Conservation (phyloP, 2,329 filamentous ascomycete species). For the Monosporascus sp. region DNA sequence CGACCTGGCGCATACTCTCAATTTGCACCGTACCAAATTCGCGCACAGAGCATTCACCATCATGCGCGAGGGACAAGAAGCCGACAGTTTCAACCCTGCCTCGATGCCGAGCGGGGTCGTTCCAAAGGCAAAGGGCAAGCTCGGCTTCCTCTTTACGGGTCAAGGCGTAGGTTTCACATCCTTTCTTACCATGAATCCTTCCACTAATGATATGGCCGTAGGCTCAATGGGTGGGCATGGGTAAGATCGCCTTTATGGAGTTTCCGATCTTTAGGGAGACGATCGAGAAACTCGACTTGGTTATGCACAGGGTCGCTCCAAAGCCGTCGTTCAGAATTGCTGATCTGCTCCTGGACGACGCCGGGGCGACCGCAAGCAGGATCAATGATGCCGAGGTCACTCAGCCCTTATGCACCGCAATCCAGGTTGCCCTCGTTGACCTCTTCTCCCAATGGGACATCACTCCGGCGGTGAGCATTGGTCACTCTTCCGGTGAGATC, state of each 20-base stretch:
- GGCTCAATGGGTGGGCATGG: conserved; percentile 6
- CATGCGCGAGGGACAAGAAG: background rate
- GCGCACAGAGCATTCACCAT: conserved; percentile 2
- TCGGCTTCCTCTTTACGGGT: conserved; percentile 5
- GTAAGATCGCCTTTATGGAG: background rate
- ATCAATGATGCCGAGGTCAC: conserved; percentile 17
- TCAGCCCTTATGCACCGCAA: conserved; percentile 37
- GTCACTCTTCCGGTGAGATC: conserved; percentile 37
- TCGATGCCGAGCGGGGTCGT: background rate
- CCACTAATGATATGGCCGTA: background rate
- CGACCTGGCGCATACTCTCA: conserved; percentile 5
- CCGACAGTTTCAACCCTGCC: background rate
- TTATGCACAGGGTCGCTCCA: conserved; percentile 2
- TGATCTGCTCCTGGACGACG: conserved; percentile 5
- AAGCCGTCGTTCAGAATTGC: conserved; percentile 8
- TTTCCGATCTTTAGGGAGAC: conserved; percentile 1
- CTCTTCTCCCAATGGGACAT: conserved; percentile 31
- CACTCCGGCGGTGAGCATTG: conserved; percentile 25
- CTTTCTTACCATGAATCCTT: background rate
- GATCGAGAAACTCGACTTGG: conserved; percentile 9
- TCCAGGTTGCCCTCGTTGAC: conserved; percentile 38
- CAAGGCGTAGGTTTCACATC: conserved; percentile 2
- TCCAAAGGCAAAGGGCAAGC: background rate
- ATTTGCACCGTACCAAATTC: conserved; percentile 4
- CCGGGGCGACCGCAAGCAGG: background rate